These are phyloP conservation scores for Hordeum vulgare DNA, from an alignment of 176 grass and related monocot species.

Conservation along the genomic window MorexV3_pseudomolecules_assembly NC_058518.1:327113749-327114248, in stretches of 20 bases:
- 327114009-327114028: background rate
- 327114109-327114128: too few relatives aligned
- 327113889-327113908: background rate
- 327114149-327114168: constrained; percentile 50
- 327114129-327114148: constrained; percentile 60
- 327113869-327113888: background rate
- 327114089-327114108: constrained; percentile 1
- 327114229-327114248: background rate
- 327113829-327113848: background rate
- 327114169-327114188: constrained; percentile 49
- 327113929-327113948: background rate
- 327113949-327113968: background rate
- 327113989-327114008: background rate
- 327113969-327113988: background rate
- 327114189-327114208: background rate
- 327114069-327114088: background rate
- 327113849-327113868: background rate
- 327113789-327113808: background rate
- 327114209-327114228: constrained; percentile 13
- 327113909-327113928: background rate
- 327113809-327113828: background rate
- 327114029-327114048: background rate
- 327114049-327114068: background rate
- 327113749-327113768: constrained; percentile 29
- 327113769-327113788: background rate